Evolutionary conservation across 352 stramenopile genomes (phyloP), one percentile per base, ranked within the genome.

Genomic region (Paralagenidium karlingii): DNA sequence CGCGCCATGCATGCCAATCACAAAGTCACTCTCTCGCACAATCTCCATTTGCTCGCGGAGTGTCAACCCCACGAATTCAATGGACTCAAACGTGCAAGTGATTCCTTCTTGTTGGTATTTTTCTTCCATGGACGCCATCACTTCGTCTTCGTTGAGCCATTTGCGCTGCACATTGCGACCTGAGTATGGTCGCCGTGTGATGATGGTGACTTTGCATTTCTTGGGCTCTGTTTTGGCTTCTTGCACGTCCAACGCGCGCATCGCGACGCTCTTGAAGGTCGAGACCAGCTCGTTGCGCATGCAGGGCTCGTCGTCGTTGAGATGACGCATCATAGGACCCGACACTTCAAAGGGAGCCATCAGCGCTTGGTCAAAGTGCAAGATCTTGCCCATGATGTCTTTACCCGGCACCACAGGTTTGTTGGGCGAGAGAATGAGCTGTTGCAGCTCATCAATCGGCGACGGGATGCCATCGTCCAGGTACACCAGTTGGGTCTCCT

Each of bases 1-100:
- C 15, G 76, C 76, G 31, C 76, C 76, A 41, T 90, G 76, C 76
- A 87, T 90, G 7, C 73, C 62, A 33, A 90, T 74, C 16, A 90
- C 68, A 24, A 90, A 59, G 41, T 85, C 73, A 34, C 73, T 87
- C 12, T 71, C 51, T 5, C 76, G 47, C 18, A 75, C 71, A 16
- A 63, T 51, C 5, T 43, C 44, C 59, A 90, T 90, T 45, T 90
- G 76, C 28, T 83, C 55, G 3, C 32, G 12, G 2, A 85, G 46
- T 13, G 63, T 55, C 8, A 82, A 26, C 13, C 62, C 58, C 19
- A 75, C 71, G 43, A 80, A 87, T 27, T 90, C 76, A 21, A 85
- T 26, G 5, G 53, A 56, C 48, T 61, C 43, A 33, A 68, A 49
- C n/a, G 18, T 22, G 36, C 44, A 49, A n/a, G 48, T 38, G 11